Evolutionary conservation across 352 stramenopile species (phyloP), one percentile per base, ranked within the genome.

Genomic region (Phytophthora colocasiae): DNA sequence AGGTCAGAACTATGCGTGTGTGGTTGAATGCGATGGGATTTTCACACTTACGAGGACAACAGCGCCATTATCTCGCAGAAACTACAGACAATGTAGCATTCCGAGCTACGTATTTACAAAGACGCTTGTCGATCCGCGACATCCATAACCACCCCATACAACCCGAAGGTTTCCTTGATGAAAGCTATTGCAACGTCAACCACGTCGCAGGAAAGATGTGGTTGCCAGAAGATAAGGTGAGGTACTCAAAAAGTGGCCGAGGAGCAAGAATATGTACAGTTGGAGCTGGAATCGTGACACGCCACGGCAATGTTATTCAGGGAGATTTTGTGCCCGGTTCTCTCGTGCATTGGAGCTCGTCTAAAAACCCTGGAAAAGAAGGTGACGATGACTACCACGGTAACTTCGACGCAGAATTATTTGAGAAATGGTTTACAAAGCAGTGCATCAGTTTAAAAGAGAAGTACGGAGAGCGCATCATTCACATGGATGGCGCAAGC

Each of bases 111-210:
- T 54, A 54, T 44, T 19, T 58, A 6, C 47, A 52, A 10, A 52
- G 31, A 26, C 29, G 48, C 2, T 2, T 50, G 2, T 31, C 24
- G 2, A 50, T 36, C 24, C 12, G 22, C 34, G 44, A 50, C 24
- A 2, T 6, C 0, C 44, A 12, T 4, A 31, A 50, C 4, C 24
- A 50, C 4, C 24, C 44, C 10, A 50, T 66, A n/a, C 41, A 3
- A 0, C 54, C 59, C 12, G 59, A 70, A 32, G 54, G 63, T 4
- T 74, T 65, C n/a, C 38, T 69, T 4, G 54, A 74, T 19, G 66
- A 74, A 36, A 69, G 58, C 8, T 66, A 63, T 45, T 55, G 53
- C 44, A 73, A 73, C 45, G 27, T 65, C 48, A 55, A 73, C 38
- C 45, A 64, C 24, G 39, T 55, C 38, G 39, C 63, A 6, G 46